Conservation (phyloP, 2,329 filamentous ascomycete species). For the Fusarium incarnatum region DNA sequence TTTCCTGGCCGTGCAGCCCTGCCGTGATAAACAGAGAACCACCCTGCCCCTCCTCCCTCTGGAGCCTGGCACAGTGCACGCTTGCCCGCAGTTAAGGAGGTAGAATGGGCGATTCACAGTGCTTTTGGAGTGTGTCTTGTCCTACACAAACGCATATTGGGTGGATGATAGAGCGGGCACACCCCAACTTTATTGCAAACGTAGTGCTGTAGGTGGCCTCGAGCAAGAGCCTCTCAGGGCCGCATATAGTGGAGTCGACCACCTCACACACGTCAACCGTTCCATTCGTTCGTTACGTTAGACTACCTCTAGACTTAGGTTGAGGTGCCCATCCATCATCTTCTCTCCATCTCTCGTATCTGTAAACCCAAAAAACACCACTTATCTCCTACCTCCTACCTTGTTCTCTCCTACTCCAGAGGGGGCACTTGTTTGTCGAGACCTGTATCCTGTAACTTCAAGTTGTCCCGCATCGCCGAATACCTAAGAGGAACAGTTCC, state of each 20-base stretch:
- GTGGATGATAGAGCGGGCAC: background rate
- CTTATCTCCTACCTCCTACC: conserved; percentile 19
- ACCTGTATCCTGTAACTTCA: conserved; percentile 11
- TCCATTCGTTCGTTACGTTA: conserved; percentile 1
- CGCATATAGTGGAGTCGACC: conserved; percentile 35
- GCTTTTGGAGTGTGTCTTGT: background rate
- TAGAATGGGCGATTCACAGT: conserved; percentile 28
- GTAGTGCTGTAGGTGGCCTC: conserved; percentile 17
- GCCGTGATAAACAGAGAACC: conserved; percentile 4
- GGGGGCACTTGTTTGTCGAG: conserved; percentile 22
- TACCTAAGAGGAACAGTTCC: conserved; percentile 8
- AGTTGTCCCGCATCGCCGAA: conserved; percentile 5
- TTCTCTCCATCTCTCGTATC: conserved; percentile 28
- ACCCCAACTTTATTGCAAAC: conserved; percentile 30
- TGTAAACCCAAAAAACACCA: conserved; percentile 38
- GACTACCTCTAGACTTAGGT: conserved; percentile 5
- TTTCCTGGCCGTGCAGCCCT: background rate
- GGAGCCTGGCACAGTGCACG: conserved; percentile 30
- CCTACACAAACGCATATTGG: conserved; percentile 3
- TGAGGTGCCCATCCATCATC: conserved; percentile 32
- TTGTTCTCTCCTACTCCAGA: conserved; percentile 2
- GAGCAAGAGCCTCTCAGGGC: conserved; percentile 24
- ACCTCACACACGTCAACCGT: conserved; percentile 42
- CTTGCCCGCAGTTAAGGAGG: conserved; percentile 30
- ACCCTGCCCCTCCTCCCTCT: conserved; percentile 9